These are phyloP conservation scores for Crithidia thermophila DNA, from an alignment of 208 protist genomes.

Conservation along the genomic window DNA sequence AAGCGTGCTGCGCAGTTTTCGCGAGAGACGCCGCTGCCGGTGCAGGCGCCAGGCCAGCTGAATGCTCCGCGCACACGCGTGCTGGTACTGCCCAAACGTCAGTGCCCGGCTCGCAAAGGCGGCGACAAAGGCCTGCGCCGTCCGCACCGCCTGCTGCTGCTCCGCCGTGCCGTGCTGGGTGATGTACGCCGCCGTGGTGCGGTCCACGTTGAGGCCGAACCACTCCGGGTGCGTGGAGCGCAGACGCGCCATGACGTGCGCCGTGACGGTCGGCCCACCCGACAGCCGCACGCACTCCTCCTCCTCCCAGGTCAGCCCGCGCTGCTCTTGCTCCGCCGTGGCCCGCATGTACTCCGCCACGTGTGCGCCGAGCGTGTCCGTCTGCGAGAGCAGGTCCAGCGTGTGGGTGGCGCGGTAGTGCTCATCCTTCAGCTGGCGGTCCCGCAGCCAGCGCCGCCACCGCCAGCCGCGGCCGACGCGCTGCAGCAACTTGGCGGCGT, in stretches of 20 bases:
- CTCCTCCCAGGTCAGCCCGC: constrained; percentile 3
- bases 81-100: constrained; percentile 30
- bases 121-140: constrained; percentile 41
- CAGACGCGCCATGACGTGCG: constrained; percentile 37
- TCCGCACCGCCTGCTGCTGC: constrained; percentile 16
- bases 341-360: not conserved
- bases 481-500: constrained; percentile 57
- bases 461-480: constrained; percentile 49
- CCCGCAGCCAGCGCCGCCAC: constrained; percentile 38
- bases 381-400: constrained; percentile 23
- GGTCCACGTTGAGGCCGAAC: constrained; percentile 28
- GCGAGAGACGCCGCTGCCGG: not conserved
- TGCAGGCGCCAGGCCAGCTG: constrained; percentile 35
- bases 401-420: constrained; percentile 25
- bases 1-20: no score
- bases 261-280: constrained; percentile 17
- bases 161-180: constrained; percentile 7
- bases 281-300: constrained; percentile 16
- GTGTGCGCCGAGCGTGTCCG: constrained; percentile 3
- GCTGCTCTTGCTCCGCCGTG: not conserved
- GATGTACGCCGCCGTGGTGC: constrained; percentile 10
- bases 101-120: constrained; percentile 31
- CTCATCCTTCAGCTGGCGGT: constrained; percentile 19
- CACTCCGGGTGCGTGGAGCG: constrained; percentile 41
- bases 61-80: constrained; percentile 42